Conservation (phyloP, 2,329 filamentous ascomycete species). For the Exophiala sideris region DNA sequence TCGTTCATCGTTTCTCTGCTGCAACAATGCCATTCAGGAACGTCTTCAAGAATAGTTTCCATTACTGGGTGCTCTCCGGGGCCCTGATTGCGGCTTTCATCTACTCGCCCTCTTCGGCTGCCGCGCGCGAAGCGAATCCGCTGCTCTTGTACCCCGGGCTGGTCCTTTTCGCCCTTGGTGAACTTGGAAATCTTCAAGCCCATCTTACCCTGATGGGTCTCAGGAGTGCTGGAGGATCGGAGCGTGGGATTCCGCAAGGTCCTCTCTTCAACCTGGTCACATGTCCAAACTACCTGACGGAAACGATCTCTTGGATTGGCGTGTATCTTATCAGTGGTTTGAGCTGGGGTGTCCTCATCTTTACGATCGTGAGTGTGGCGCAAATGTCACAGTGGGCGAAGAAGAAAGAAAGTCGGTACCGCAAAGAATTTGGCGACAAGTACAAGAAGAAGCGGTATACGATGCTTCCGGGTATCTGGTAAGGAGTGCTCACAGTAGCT, state of each 20-base stretch:
- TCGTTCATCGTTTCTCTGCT: slow-evolving; percentile 90
- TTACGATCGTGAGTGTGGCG: slow-evolving; percentile 66
- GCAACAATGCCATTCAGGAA: slow-evolving; percentile 89
- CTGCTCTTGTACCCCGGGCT: slow-evolving; percentile 64
- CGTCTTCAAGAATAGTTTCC: slow-evolving; percentile 90
- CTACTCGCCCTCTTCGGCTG: slow-evolving; percentile 73
- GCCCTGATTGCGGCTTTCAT: slow-evolving; percentile 78
- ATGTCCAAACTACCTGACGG: slow-evolving; percentile 96
- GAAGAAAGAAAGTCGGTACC: slow-evolving; percentile 88
- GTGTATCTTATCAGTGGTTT: slow-evolving; percentile 71
- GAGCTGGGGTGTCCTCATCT: slow-evolving; percentile 73
- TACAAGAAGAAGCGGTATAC: slow-evolving; percentile 92
- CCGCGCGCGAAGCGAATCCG: slow-evolving; percentile 49
- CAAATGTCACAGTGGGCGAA: slow-evolving; percentile 87
- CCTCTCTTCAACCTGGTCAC: slow-evolving; percentile 84
- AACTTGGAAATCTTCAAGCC: slow-evolving; percentile 74
- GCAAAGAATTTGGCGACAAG: slow-evolving; percentile 84
- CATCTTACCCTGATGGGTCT: slow-evolving; percentile 77
- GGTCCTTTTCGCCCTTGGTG: slow-evolving; percentile 70
- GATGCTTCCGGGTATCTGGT: slow-evolving; percentile 72
- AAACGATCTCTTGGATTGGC: slow-evolving; percentile 80
- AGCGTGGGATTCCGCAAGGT: slow-evolving; percentile 82
- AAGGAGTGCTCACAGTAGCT: background rate
- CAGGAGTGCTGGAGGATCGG: slow-evolving; percentile 73
- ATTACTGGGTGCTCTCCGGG: slow-evolving; percentile 89